Base-by-base conservation (phyloP, 345 rosid species). In the Zanthoxylum bungeanum region DNA sequence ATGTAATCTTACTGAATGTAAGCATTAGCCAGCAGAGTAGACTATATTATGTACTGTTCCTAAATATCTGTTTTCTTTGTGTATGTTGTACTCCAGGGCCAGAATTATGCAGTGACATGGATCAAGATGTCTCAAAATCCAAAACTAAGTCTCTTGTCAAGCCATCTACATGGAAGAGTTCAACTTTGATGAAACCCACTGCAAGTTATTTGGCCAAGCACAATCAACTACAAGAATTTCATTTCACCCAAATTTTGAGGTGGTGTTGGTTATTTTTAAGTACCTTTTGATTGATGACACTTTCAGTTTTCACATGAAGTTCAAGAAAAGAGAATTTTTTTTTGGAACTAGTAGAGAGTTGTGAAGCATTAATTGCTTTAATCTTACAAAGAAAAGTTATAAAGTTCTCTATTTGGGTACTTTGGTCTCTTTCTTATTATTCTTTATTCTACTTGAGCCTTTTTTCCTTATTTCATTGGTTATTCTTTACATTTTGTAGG, bases 171-270 rank as follows among this genome's bases (percentile, higher is more conserved):
- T 60, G 77, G 40, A 87, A 78, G 59, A 75, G 73, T 71, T 88
- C 92, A 33, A 83, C 87, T 79, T 82, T 90, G 66, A 87, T 90
- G 85, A 90, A 83, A 70, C 98, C 99, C 5, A 92, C 99, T 21
- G 95, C 88, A 30, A 90, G 93, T 87, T 86, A 85, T 52, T 81
- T 94, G 82, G 93, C 99, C 63, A 92, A 89, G 84, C 89, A 76
- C 78, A 84, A 79, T 77, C 79, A 75, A 51, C 63, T 75, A 63
- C 79, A 65, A 65, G 81, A 85, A 44, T 70, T 69, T 77, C 81
- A 68, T 70, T 83, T 82, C 44, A 67, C 64, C 30, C 80, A 74
- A 47, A 67, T 84, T 73, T 75, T 80, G 42, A 77, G 83, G 80
- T 85, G 94, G 85, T 85, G 22, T 31, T 46, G 28, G 17, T 39